Base-by-base conservation (phyloP, 108 stramenopile species). In the Nannochloropsis salina region DNA sequence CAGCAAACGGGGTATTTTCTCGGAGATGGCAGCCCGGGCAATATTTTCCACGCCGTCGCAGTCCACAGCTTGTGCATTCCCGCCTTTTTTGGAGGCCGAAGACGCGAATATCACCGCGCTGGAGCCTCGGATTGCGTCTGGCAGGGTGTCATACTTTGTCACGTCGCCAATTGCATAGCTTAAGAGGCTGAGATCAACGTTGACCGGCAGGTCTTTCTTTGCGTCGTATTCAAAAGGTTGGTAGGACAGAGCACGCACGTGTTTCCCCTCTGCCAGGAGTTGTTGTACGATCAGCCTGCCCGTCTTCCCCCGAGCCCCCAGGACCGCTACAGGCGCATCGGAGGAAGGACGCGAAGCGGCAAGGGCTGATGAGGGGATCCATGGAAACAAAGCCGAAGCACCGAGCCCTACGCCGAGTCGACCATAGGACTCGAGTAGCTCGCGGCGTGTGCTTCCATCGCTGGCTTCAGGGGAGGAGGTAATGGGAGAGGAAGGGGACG, bases 91-190 rank as follows among this genome's bases (percentile, higher is more conserved):
- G 82, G 91, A 92, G 2, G 94, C 95, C 41, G 92, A 93, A 15
- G 95, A 94, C 45, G 94, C 94, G 93, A 95, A 96, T 9, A 96
- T 93, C 1, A 96, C 94, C 15, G 93, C 94, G 9, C 92, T 47
- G 42, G 88, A 84, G 1, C 93, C 93, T 22, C 82, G 61, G 31
- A 90, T 83, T 6, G 92, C 94, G 21, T 42, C n/a, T n/a, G 45
- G 42, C 1, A 94, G 80, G 1, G 92, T 92, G 9, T 86, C 85
- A 31, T 83, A 82, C 41, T 90, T 83, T 8, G 94, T 94, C 0
- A 95, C 95, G 89, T 95, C 95, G 41, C 91, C 92, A 9, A 87
- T 83, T 18, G 83, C 85, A 1, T 84, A 44, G 11, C 42, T 82
- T 21, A 93, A 83, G 42, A 88, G 51, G 41, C 84, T 45, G 22